Percentiles rank a stretch among this genome's conserved stretches.
Evolutionary conservation across 2,329 filamentous ascomycete genomes (phyloP).

Genomic region (Penicillium sp.): DNA sequence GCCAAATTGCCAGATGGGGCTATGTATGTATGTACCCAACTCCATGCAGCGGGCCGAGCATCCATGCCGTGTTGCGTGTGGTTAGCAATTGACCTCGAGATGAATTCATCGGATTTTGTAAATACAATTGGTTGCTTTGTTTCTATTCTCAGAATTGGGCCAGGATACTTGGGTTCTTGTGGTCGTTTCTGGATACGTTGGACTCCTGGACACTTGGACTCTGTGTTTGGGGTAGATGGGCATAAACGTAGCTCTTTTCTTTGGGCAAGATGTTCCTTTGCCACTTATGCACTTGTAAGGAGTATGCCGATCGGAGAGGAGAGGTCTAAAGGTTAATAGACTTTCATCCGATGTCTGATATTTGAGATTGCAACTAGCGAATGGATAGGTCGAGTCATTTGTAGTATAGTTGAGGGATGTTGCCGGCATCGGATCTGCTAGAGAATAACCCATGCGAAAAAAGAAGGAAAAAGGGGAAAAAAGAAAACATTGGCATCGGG

Average conservation of each 20-base stretch:
- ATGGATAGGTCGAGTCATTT: not conserved
- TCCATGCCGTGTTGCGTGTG: constrained; percentile 12
- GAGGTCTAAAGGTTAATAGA: not conserved
- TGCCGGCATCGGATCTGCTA: not conserved
- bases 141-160: constrained; percentile 4
- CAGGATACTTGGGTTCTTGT: not conserved
- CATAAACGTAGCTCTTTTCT: not conserved
- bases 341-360: not conserved
- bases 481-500: not conserved
- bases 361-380: not conserved
- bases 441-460: not conserved
- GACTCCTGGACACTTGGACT: not conserved
- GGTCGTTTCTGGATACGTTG: not conserved
- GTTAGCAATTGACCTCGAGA: not conserved
- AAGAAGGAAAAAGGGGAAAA: not conserved
- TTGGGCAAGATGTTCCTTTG: not conserved
- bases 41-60: constrained; percentile 19
- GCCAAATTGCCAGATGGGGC: constrained; percentile 6
- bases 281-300: not conserved
- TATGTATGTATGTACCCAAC: constrained; percentile 13
- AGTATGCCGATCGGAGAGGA: not conserved
- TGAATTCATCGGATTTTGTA: not conserved
- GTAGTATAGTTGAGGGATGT: not conserved
- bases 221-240: not conserved
- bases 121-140: not conserved